These are phyloP conservation scores for Dioscorea zingiberensis DNA, from an alignment of 106 monocot species.

Conservation along the genomic window DNA sequence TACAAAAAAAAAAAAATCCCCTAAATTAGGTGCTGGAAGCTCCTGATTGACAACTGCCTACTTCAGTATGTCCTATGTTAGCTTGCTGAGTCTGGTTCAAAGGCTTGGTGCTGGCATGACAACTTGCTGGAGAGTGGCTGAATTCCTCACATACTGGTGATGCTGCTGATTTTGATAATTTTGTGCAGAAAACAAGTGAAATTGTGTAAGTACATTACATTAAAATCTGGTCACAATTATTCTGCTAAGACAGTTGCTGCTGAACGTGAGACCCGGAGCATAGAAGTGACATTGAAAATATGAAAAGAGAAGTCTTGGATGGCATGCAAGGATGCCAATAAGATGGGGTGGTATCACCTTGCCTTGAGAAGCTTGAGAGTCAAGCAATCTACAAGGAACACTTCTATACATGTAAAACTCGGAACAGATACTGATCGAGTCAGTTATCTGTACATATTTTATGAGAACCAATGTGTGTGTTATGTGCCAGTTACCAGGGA, in stretches of 20 bases:
- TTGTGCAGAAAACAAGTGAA: conserved; percentile 7
- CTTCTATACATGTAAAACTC: no score
- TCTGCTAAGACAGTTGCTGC: background rate
- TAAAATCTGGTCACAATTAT: background rate
- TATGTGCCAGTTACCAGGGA: no score
- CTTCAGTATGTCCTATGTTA: conserved; percentile 2
- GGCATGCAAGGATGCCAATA: no score
- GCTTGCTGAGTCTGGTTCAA: background rate
- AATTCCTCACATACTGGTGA: background rate
- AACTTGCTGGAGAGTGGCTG: conserved; percentile 6
- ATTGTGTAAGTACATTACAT: background rate
- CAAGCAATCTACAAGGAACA: no score
- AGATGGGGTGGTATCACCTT: no score
- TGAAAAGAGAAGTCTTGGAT: background rate
- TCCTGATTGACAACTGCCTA: conserved; percentile 7
- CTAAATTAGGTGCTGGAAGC: background rate
- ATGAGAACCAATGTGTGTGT: no score
- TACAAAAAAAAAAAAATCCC: background rate
- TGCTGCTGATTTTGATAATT: conserved; percentile 8
- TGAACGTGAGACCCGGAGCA: background rate
- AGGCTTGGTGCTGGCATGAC: conserved; percentile 24
- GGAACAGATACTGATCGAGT: no score
- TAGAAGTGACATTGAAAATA: background rate
- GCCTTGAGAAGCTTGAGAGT: no score
- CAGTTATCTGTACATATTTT: no score